phyloP scores from a whole-genome alignment of 305 asterid species.

The Fraxinus ornus region DNA sequence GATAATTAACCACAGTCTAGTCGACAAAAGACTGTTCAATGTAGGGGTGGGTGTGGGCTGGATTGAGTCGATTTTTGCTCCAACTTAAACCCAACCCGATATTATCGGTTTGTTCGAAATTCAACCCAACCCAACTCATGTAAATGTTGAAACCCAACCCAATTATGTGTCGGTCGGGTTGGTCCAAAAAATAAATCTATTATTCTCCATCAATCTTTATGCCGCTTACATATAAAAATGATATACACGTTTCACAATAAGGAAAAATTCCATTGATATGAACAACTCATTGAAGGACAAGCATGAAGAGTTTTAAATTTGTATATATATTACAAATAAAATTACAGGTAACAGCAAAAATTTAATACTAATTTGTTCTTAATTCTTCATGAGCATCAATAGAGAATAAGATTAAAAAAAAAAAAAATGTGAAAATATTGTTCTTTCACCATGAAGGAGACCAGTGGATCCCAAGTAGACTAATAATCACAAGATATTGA shows the following conservation, averaged over 20 bases:
- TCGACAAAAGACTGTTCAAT: not conserved
- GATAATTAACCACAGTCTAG: not conserved
- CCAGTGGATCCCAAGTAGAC: conserved; percentile 28
- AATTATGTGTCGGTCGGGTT: no score
- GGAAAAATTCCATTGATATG: not conserved
- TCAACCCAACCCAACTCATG: no score
- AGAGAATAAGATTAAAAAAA: no score
- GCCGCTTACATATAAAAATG: no score
- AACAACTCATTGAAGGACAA: not conserved
- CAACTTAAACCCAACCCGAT: no score
- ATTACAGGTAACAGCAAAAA: not conserved
- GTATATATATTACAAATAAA: not conserved
- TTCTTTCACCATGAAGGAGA: conserved; percentile 24
- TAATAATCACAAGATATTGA: conserved; percentile 28
- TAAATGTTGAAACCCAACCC: no score
- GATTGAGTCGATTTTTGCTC: no score
- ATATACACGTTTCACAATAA: no score
- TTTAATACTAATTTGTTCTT: conserved; percentile 16
- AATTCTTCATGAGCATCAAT: not conserved
- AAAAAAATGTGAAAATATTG: not conserved
- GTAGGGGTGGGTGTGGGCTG: no score
- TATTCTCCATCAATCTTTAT: no score
- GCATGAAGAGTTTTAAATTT: not conserved
- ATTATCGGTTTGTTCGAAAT: no score
- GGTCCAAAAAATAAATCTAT: no score